Percentiles rank a stretch among this genome's conserved stretches.
phyloP scores from a whole-genome alignment of 768 basidiomycete species.

The Serendipita sp. region DNA sequence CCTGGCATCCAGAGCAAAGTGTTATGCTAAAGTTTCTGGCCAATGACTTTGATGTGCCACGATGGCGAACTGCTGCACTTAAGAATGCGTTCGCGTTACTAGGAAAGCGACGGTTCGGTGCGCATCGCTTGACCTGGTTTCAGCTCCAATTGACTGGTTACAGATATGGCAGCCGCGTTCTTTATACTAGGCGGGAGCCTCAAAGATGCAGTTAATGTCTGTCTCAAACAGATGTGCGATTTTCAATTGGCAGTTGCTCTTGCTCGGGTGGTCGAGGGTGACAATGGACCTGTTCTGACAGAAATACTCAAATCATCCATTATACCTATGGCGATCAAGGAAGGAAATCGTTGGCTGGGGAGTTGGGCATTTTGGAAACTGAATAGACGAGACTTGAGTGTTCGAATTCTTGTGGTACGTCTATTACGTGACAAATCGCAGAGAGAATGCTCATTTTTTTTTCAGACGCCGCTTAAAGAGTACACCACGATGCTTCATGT shows the following conservation, averaged over 20 bases:
- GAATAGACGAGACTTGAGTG: slow-evolving; percentile 72
- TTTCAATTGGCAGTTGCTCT: slow-evolving; percentile 82
- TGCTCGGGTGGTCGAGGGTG: slow-evolving; percentile 70
- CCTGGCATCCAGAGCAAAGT: slow-evolving; percentile 80
- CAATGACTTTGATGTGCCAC: slow-evolving; percentile 70
- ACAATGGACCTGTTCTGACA: slow-evolving; percentile 61
- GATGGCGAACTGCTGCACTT: slow-evolving; percentile 84
- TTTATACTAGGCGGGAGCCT: slow-evolving; percentile 81
- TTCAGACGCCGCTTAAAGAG: slow-evolving; percentile 48
- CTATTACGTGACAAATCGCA: neutral
- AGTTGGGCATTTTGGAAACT: slow-evolving; percentile 96
- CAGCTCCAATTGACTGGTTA: neutral
- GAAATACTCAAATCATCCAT: slow-evolving; percentile 59
- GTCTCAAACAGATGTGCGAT: slow-evolving; percentile 72
- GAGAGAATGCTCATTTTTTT: neutral
- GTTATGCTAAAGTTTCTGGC: slow-evolving; percentile 82
- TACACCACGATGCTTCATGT: slow-evolving; percentile 41
- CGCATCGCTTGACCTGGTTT: slow-evolving; percentile 16
- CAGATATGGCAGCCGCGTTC: slow-evolving; percentile 97
- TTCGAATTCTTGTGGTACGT: slow-evolving; percentile 76
- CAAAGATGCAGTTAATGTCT: slow-evolving; percentile 84
- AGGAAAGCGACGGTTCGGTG: slow-evolving; percentile 83
- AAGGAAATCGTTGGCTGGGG: slow-evolving; percentile 84
- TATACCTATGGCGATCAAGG: slow-evolving; percentile 66
- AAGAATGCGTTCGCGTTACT: slow-evolving; percentile 94